Percentiles rank a stretch among this genome's conserved stretches.
phyloP scores from a whole-genome alignment of 73 alveolate genomes.

The Paramecium sexaurelia region DNA sequence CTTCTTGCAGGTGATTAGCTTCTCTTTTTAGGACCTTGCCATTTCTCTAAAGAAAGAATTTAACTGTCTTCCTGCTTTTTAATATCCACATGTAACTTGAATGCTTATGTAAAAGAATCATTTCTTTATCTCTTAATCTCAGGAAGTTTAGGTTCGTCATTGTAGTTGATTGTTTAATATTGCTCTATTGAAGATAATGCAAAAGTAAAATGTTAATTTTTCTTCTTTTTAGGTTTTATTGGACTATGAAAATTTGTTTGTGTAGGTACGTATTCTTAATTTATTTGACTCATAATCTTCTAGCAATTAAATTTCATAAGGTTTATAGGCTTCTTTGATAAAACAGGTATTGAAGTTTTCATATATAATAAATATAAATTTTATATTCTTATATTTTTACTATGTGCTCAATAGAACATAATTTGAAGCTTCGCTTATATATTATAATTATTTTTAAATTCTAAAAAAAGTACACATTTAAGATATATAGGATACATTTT shows the following conservation, averaged over 20 bases:
- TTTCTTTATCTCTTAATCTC: not conserved
- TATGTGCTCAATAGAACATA: not conserved
- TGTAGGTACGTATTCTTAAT: not conserved
- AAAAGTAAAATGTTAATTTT: not conserved
- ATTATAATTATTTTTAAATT: not conserved
- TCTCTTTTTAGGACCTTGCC: constrained; percentile 26
- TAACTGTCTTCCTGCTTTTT: not conserved
- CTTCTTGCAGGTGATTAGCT: constrained; percentile 10
- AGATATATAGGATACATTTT: too few relatives aligned
- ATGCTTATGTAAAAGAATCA: not conserved
- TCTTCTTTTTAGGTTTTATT: not conserved
- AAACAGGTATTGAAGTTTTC: not conserved
- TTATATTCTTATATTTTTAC: not conserved
- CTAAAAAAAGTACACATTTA: too few relatives aligned
- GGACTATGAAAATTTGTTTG: not conserved
- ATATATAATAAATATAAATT: not conserved
- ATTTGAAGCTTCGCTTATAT: not conserved
- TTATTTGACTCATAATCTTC: not conserved
- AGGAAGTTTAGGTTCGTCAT: not conserved
- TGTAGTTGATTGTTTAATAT: not conserved
- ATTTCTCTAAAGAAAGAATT: not conserved
- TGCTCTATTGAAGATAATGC: not conserved
- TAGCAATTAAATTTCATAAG: not conserved
- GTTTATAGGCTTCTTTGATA: not conserved
- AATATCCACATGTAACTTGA: not conserved